These are phyloP conservation scores for Penicillium decumbens DNA, from an alignment of 2,329 filamentous ascomycete genomes.

Conservation along the genomic window DNA sequence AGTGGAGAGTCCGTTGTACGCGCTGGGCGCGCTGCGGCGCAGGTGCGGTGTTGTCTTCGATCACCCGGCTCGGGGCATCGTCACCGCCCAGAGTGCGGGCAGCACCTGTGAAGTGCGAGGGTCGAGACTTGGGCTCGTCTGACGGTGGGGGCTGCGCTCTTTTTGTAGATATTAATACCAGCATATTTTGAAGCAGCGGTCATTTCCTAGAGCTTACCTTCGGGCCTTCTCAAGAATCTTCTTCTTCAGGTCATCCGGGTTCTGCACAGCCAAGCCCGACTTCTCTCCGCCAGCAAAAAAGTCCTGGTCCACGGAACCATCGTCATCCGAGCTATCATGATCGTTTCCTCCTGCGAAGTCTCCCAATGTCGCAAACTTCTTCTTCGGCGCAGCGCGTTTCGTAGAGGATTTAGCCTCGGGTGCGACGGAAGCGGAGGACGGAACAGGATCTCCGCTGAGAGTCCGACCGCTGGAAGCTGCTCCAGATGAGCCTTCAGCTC, in stretches of 20 bases:
- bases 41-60: slow-evolving; percentile 49
- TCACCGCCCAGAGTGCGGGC: slow-evolving; percentile 64
- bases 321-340: slow-evolving; percentile 47
- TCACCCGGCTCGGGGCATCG: slow-evolving; percentile 55
- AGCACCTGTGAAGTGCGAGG: slow-evolving; percentile 53
- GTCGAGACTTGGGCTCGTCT: slow-evolving; percentile 44
- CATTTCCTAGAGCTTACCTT: slow-evolving; percentile 21
- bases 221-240: slow-evolving; percentile 49
- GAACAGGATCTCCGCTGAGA: slow-evolving; percentile 30
- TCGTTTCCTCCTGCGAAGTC: slow-evolving; percentile 39
- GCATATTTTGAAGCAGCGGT: too few relatives aligned
- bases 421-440: slow-evolving; percentile 30
- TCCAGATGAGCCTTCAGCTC: slow-evolving; percentile 19
- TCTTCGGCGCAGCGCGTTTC: slow-evolving; percentile 31
- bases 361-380: slow-evolving; percentile 48
- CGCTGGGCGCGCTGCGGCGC: slow-evolving; percentile 44
- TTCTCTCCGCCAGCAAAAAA: slow-evolving; percentile 64
- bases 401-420: slow-evolving; percentile 29
- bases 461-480: slow-evolving; percentile 28
- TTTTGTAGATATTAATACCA: slow-evolving; percentile 2
- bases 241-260: slow-evolving; percentile 54
- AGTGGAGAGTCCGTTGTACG: slow-evolving; percentile 57
- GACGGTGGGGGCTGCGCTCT: slow-evolving; percentile 31
- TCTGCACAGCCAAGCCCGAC: slow-evolving; percentile 63
- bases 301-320: slow-evolving; percentile 52